Base-by-base conservation (phyloP, 1,139 yeast species). In the Wickerhamomyces sp. region DNA sequence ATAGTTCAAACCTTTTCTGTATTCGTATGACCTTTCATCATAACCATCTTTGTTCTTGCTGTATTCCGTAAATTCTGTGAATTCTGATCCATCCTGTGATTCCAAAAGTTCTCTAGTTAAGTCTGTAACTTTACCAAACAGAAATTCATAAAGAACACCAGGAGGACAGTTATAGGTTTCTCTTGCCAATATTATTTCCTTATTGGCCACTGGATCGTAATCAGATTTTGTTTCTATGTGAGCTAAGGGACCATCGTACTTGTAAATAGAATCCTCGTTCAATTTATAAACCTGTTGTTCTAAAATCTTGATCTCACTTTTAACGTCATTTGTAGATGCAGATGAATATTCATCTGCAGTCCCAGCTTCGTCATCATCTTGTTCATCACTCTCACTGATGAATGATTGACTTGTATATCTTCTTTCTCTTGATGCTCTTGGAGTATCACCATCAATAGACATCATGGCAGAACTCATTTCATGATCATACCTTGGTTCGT, bases 1-100 rank as follows among this genome's bases (percentile, higher is more conserved):
- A 11, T 79, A 91, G 41, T 74, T 70, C 41, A 93, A 66, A 0
- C 94, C 96, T 58, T 89, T 89, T 29, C 69, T 71, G 57, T 89
- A 93, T 3, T 73, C 68, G 52, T 83, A 89, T 23, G 68, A 62
- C 35, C 99, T 71, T 33, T 54, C 62, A 38, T 63, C 62, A 27
- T 61, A 54, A 3, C 67, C 69, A 3, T 58, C 57, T 9, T 58
- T 52, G 34, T 59, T 52, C 32, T 66, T 60, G n/a, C 67, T 69
- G 10, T 76, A 72, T 30, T 77, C 66, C 4, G 59, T 37, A 52
- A 70, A 38, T 45, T 68, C 75, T 5, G 75, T 62, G 24, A 88
- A 72, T 33, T 85, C 86, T 24, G 72, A 67, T 46, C 88, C 85
- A 51, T 80, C 83, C 50, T 83, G 91, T 11, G 72, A 69, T 35